Base-by-base conservation (phyloP, 257 asterid genomes). In the Primulina huaijiensis region DNA sequence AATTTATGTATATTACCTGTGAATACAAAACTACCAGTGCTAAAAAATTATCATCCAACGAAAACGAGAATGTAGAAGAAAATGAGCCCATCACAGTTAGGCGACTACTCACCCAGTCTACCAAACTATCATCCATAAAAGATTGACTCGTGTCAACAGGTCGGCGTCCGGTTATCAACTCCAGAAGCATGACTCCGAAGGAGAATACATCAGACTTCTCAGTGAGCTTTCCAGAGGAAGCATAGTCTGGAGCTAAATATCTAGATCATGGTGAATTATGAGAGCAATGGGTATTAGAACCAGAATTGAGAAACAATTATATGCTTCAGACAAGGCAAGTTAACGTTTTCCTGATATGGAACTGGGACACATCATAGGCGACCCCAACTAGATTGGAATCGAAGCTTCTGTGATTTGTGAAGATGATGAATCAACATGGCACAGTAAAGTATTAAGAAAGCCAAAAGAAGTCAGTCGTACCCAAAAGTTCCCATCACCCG, bases 401-500 rank as follows among this genome's bases (percentile, higher is more conserved):
- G 20, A 46, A 3, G n/a, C 19, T 46, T 46, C 55, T 27, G 30
- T 27, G 2, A 2, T 27, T 27, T 14, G 7, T 46, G 55, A 46
- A 46, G n/a, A 46, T 14, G 19, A 46, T 46, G 55, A 46, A 12
- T 46, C 4, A 46, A 14, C 55, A 46, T 46, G 6, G 19, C 55
- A 40, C 7, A 0, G 0, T 50, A 50, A 34, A 62, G 29, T 2
- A 57, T 60, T 55, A 71, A 34, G 56, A 2, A 71, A 67, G 57
- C n/a, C 53, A 58, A 65, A 57, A 29, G 50, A 7, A 6, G 53
- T 50, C 16, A 20, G 14, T 56, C 75, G 46, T 85, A 92, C 98
- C 98, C 98, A 55, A 92, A 88, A 64, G 98, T 92, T 74, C 98
- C 98, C 98, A 92, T 92, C 67, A 92, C 96, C 62, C 96, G 82